Conservation (phyloP, 768 basidiomycete genomes). For the Rhodotorula taiwanensis region DNA sequence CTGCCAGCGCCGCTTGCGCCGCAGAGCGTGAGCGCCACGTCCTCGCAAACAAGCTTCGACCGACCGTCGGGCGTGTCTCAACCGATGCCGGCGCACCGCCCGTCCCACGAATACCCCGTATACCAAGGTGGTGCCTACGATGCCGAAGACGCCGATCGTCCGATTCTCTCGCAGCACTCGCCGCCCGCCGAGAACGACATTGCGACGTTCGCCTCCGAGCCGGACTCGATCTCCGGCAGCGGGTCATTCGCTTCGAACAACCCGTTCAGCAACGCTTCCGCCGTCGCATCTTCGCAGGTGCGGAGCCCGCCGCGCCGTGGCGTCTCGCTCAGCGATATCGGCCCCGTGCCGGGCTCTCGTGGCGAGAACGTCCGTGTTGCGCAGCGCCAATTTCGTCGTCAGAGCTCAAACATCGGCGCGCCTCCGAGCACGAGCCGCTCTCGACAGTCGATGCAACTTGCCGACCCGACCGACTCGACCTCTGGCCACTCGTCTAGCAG, state of each 20-base stretch:
- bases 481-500: not conserved
- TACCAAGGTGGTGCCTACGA: slow-evolving; percentile 27
- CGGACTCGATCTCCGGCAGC: not conserved
- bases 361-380: slow-evolving; percentile 12
- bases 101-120: slow-evolving; percentile 36
- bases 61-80: not conserved
- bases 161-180: slow-evolving; percentile 22
- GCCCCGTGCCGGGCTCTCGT: slow-evolving; percentile 64
- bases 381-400: slow-evolving; percentile 16
- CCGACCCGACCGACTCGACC: not conserved
- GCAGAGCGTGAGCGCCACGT: slow-evolving; percentile 11
- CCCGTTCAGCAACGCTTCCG: slow-evolving; percentile 10
- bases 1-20: slow-evolving; percentile 42
- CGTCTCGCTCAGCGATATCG: slow-evolving; percentile 70
- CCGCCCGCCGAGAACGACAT: slow-evolving; percentile 3
- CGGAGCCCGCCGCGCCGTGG: slow-evolving; percentile 50
- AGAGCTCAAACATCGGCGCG: not conserved
- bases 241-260: slow-evolving; percentile 12
- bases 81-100: slow-evolving; percentile 4
- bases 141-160: slow-evolving; percentile 27
- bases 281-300: not conserved
- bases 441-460: not conserved
- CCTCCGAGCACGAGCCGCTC: not conserved
- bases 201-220: slow-evolving; percentile 8
- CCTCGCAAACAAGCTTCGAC: slow-evolving; percentile 15